Conservation (phyloP, 768 basidiomycete genomes). For the Agaricus bisporus region DNA sequence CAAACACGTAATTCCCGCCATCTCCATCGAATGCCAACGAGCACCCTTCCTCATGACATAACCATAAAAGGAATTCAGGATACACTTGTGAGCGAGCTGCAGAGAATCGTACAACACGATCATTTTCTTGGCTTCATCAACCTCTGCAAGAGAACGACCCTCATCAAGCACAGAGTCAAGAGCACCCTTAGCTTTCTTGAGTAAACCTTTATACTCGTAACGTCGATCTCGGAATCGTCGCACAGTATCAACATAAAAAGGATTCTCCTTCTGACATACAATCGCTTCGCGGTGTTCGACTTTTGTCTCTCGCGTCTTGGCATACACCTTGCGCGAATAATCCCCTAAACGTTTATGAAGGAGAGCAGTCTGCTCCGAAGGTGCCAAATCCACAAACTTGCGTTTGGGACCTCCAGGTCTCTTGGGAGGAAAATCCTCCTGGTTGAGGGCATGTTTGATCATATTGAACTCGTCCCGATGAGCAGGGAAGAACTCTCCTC, state of each 20-base stretch:
- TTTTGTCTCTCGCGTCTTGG: slow-evolving; percentile 96
- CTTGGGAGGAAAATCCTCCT: slow-evolving; percentile 86
- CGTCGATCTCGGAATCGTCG: slow-evolving; percentile 94
- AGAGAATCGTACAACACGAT: slow-evolving; percentile 97
- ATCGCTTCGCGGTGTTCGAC: slow-evolving; percentile 91
- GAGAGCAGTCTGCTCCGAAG: slow-evolving; percentile 84
- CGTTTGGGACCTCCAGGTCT: slow-evolving; percentile 67
- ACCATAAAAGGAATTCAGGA: slow-evolving; percentile 99
- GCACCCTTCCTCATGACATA: slow-evolving; percentile 99
- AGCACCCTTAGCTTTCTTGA: slow-evolving; percentile 99
- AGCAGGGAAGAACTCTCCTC: slow-evolving; percentile 97
- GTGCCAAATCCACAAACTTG: slow-evolving; percentile 76
- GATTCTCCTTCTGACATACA: slow-evolving; percentile 96
- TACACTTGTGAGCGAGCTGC: slow-evolving; percentile 98
- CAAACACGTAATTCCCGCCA: slow-evolving; percentile 98
- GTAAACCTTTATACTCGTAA: slow-evolving; percentile 98
- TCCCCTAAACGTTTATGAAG: slow-evolving; percentile 96
- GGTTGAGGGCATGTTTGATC: slow-evolving; percentile 95
- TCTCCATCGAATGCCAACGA: slow-evolving; percentile 99
- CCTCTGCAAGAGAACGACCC: slow-evolving; percentile 71
- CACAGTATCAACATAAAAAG: slow-evolving; percentile 99
- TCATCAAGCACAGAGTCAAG: slow-evolving; percentile 69
- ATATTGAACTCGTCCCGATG: slow-evolving; percentile 98
- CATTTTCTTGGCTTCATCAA: slow-evolving; percentile 98
- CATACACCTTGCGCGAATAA: slow-evolving; percentile 98